Evolutionary conservation across 176 grass and related monocot species (phyloP).

Genomic region (barley (Hordeum vulgare)): MorexV3_pseudomolecules_assembly NC_058521.1:598489396-598489895

Average conservation of each 20-base stretch:
- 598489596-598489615: background rate
- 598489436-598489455: too few species aligned
- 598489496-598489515: too few species aligned
- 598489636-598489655: background rate
- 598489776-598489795: background rate
- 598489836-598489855: conserved; percentile 61
- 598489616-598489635: background rate
- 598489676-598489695: background rate
- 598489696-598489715: too few species aligned
- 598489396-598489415: too few species aligned
- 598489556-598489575: background rate
- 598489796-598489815: background rate
- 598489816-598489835: conserved; percentile 71
- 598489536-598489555: background rate
- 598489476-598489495: too few species aligned
- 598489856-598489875: conserved; percentile 78
- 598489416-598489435: too few species aligned
- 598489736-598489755: background rate
- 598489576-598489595: background rate
- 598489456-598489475: too few species aligned
- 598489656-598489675: background rate
- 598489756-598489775: too few species aligned
- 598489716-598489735: too few species aligned
- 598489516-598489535: too few species aligned
- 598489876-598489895: conserved; percentile 70